These are phyloP conservation scores for Fraxinus xanthoxyloides DNA, from an alignment of 305 asterid species.

Conservation along the genomic window DNA sequence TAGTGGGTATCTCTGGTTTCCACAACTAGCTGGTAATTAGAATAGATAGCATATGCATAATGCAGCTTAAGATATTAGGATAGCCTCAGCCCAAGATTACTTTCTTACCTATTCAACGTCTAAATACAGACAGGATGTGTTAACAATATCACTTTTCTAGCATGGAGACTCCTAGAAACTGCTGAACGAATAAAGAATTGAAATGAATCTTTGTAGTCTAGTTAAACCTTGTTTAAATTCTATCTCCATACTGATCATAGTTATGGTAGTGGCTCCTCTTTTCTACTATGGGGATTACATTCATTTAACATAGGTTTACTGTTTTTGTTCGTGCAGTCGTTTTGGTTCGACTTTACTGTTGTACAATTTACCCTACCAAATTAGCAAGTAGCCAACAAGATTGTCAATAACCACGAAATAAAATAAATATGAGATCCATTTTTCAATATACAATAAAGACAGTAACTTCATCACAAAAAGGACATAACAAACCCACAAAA, in stretches of 20 bases:
- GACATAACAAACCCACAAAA: conserved; percentile 17
- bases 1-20: neutral
- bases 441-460: neutral
- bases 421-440: conserved; percentile 9
- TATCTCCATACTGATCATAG: neutral
- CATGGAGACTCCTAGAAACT: neutral
- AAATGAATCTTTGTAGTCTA: neutral
- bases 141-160: conserved; percentile 5
- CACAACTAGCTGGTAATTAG: neutral
- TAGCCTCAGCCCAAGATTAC: neutral
- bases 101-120: neutral
- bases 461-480: conserved; percentile 21
- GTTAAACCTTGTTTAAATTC: neutral
- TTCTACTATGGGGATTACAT: neutral
- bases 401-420: neutral
- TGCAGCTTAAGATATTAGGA: neutral
- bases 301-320: neutral
- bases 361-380: neutral
- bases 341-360: neutral
- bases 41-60: conserved; percentile 8
- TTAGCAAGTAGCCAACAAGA: neutral
- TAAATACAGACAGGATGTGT: neutral
- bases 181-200: neutral
- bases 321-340: neutral
- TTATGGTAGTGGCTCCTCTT: neutral